Base-by-base conservation (phyloP, 2,329 filamentous ascomycete genomes). In the Fusarium cicatricum region DNA sequence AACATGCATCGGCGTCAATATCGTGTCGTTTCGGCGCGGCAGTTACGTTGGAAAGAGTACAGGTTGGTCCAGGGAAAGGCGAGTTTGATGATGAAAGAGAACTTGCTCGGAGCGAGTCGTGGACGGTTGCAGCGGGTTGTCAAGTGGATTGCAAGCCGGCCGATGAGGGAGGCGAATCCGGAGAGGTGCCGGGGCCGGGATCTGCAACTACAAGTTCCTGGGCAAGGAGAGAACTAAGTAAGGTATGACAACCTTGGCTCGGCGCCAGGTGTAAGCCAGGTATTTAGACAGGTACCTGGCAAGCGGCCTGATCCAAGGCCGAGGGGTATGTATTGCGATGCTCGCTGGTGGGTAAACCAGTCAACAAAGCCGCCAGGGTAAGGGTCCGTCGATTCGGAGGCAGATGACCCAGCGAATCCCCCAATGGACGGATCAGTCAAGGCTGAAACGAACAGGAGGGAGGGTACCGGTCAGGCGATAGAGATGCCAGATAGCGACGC, bases 121-220 rank as follows among this genome's bases (percentile, higher is more conserved):
- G 51, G 58, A 57, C 62, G 58, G 55, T 54, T 53, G 58, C 44
- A 46, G 47, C 41, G 48, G 52, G 38, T 62, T 60, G 45, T 49
- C 52, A 57, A 66, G 49, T 60, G 40, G 33, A 58, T 55, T 61
- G 55, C 50, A 53, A 61, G 40, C 47, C 56, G 62, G 55, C 55
- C 55, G 54, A 56, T 21, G 47, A 55, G 41, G 52, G 62, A 69
- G 66, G 66, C 66, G 48, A 69, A 61, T 61, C 60, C 62, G 58
- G 60, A 54, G 56, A 54, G 53, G 58, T 55, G 45, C 54, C 66
- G 60, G 64, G 34, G 55, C 64, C 64, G 66, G 62, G 49, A 57
- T 58, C 51, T 45, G 55, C 51, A 51, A 54, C 50, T 53, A 62
- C 54, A 52, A 46, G 55, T 44, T 52, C 53, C 46, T 46, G 40